Evolutionary conservation across 2,329 filamentous ascomycete species (phyloP), one percentile per base, ranked within the genome.

Genomic region (Xylaria sp.): DNA sequence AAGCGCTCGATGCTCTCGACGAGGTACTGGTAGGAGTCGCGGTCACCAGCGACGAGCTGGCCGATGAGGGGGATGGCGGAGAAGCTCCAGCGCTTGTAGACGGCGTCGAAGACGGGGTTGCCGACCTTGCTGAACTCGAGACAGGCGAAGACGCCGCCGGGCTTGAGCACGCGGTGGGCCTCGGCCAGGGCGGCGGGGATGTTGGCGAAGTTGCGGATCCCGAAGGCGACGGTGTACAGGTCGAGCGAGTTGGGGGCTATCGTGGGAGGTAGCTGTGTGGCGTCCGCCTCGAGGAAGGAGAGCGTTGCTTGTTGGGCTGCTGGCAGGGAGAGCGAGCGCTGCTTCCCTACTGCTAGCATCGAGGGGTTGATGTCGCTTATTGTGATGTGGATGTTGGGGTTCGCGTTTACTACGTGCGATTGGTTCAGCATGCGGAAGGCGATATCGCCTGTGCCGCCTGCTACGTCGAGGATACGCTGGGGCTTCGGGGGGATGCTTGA

Each of bases 1-100:
- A 98, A 98, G 57, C 88, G 85, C 82, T 97, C 94, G 80, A 99
- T 99, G 80, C 94, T 97, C 86, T 99, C 96, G 10, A 99, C 96
- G 10, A 99, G 86, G 81, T 99, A 99, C 85, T 99, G 96, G 81
- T 99, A 99, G 79, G 93, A 97, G 77, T 97, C 95, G 65, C 95
- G 86, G 79, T 99, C 97, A 6, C 93, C 93, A 1, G 96, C 95
- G 17, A 99, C 94, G 69, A 99, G 79, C 82, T 99, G 95, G 2
- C 96, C 97, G 77, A 99, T 97, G 74, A 99, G 81, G 0, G 96
- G 96, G 72, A 99, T 99, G 13, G 93, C 94, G 68, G 90, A 87
- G 80, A 99, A 99, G 69, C 93, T 97, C 94, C 97, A 99, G 67
- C 92, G 88, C 86, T 97, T 97, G 82, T 99, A 99, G 1, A 95